These are phyloP conservation scores for Coemansia brasiliensis DNA, from an alignment of 192 early-diverging fungal genomes.

Conservation along the genomic window DNA sequence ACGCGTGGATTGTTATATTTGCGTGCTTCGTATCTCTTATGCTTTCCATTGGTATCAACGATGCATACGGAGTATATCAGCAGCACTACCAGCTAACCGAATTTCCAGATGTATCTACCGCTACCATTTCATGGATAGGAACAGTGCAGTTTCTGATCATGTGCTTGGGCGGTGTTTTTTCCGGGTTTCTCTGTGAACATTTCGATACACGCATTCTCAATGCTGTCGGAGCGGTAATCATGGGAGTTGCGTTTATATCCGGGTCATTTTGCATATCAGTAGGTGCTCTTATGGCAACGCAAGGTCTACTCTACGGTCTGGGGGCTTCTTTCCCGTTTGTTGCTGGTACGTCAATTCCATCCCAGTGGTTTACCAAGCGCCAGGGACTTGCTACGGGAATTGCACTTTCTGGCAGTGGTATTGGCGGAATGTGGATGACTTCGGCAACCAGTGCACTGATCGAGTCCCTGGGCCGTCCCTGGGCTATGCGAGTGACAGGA, in stretches of 20 bases:
- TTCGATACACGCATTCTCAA: slow-evolving; percentile 52
- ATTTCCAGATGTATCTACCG: slow-evolving; percentile 38
- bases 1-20: slow-evolving; percentile 49
- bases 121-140: slow-evolving; percentile 54
- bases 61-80: slow-evolving; percentile 55
- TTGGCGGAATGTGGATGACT: slow-evolving; percentile 59
- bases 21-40: slow-evolving; percentile 50
- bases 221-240: slow-evolving; percentile 39
- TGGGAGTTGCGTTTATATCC: slow-evolving; percentile 42
- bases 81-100: slow-evolving; percentile 52
- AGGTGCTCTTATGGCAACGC: slow-evolving; percentile 48
- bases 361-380: slow-evolving; percentile 55
- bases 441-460: slow-evolving; percentile 52
- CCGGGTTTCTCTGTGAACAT: slow-evolving; percentile 53
- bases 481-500: slow-evolving; percentile 59
- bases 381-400: slow-evolving; percentile 58
- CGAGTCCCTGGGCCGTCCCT: slow-evolving; percentile 48
- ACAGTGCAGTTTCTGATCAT: slow-evolving; percentile 49
- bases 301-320: slow-evolving; percentile 53
- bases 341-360: slow-evolving; percentile 47
- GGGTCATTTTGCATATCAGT: slow-evolving; percentile 49
- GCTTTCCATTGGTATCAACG: slow-evolving; percentile 55
- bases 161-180: slow-evolving; percentile 39
- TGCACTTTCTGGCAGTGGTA: slow-evolving; percentile 54
- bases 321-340: slow-evolving; percentile 56